Conservation (phyloP, 2,329 filamentous ascomycete species). For the Pyrenophora graminea region DNA sequence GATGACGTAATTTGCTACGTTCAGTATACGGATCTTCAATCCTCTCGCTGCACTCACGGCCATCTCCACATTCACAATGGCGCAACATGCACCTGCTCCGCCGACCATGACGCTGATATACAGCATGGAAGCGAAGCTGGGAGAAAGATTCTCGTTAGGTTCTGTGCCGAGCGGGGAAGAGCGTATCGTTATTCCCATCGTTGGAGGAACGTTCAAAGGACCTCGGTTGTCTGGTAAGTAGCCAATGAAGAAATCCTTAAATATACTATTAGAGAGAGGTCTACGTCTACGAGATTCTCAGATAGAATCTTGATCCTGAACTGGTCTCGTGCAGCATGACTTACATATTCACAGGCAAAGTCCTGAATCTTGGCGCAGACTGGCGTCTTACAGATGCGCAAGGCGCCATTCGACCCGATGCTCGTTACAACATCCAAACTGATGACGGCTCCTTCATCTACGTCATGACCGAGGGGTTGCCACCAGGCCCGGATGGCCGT, state of each 20-base stretch:
- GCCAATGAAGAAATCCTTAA: background rate
- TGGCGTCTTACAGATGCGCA: constrained; percentile 41
- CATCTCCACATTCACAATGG: constrained; percentile 17
- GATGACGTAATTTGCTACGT: background rate
- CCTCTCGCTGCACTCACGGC: constrained; percentile 11
- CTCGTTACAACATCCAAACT: constrained; percentile 45
- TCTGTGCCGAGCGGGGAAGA: constrained; percentile 26
- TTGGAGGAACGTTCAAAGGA: constrained; percentile 38
- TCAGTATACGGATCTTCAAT: constrained; percentile 17
- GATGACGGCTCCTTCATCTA: constrained; percentile 43
- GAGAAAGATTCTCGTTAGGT: constrained; percentile 26
- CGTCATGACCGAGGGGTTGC: constrained; percentile 40
- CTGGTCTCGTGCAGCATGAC: constrained; percentile 14
- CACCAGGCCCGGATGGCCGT: constrained; percentile 26
- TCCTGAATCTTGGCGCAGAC: constrained; percentile 45
- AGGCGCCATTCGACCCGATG: constrained; percentile 38
- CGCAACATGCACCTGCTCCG: constrained; percentile 17
- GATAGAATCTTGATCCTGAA: background rate
- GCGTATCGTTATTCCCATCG: constrained; percentile 36
- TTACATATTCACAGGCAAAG: constrained; percentile 24
- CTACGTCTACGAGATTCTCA: background rate
- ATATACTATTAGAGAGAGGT: too few relatives aligned
- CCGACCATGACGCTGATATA: constrained; percentile 31
- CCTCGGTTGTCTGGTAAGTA: constrained; percentile 29
- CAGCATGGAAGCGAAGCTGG: constrained; percentile 27